Evolutionary conservation across 1,284 basidiomycete genomes (phyloP).

Genomic region (Ustilago bromivora): DNA sequence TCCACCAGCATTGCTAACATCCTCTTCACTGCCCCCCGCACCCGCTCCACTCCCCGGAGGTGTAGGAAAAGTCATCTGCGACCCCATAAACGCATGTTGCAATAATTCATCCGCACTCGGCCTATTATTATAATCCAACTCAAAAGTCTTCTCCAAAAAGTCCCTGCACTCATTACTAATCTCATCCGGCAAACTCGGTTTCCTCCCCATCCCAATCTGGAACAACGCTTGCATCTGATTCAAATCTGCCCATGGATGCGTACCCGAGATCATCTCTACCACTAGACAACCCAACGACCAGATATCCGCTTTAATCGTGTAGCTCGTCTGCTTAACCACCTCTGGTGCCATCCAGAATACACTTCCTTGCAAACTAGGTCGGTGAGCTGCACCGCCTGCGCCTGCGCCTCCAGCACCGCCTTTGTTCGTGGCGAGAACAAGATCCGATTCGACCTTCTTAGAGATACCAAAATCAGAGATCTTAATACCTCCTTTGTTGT

Average conservation of each 20-base stretch:
- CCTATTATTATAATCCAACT: conserved; percentile 60
- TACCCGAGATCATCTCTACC: conserved; percentile 97
- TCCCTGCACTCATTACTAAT: conserved; percentile 59
- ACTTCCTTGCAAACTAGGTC: conserved; percentile 93
- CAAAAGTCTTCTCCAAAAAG: conserved; percentile 64
- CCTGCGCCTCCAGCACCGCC: conserved; percentile 19
- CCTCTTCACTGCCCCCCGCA: conserved; percentile 9
- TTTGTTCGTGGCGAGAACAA: conserved; percentile 44
- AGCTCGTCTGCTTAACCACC: conserved; percentile 93
- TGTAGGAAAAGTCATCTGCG: conserved; percentile 34
- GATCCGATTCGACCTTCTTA: conserved; percentile 90
- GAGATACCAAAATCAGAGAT: conserved; percentile 99
- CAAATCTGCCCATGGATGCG: conserved; percentile 95
- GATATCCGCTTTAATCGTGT: conserved; percentile 95
- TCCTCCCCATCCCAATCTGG: conserved; percentile 61
- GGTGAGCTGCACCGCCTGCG: conserved; percentile 72
- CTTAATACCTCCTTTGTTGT: conserved; percentile 98
- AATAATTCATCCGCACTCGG: conserved; percentile 62
- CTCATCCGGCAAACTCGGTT: conserved; percentile 63
- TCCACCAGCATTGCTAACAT: neutral
- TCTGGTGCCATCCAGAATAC: conserved; percentile 87
- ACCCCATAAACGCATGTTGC: conserved; percentile 61
- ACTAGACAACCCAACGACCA: conserved; percentile 98
- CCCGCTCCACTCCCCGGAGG: neutral
- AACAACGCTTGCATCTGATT: conserved; percentile 84